These are phyloP conservation scores for Chaetomium fimeti DNA, from an alignment of 495 filamentous ascomycete species.

Conservation along the genomic window DNA sequence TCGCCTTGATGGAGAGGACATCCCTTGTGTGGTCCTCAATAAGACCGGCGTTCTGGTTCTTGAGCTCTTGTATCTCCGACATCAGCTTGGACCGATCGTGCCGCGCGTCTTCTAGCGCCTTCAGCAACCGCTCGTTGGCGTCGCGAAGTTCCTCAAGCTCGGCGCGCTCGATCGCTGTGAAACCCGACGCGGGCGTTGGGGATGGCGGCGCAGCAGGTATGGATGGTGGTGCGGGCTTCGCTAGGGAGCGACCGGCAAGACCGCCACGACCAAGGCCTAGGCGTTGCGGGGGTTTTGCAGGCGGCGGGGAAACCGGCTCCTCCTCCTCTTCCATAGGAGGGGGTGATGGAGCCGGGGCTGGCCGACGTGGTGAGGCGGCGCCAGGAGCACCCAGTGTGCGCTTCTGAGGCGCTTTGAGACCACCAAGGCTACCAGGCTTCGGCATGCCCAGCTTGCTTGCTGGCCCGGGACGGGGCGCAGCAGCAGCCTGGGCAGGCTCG, in stretches of 20 bases:
- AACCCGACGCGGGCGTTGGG: conserved; percentile 54
- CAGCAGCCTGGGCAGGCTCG: conserved; percentile 46
- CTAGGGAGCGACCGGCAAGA: conserved; percentile 80
- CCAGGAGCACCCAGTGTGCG: conserved; percentile 56
- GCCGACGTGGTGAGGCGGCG: conserved; percentile 62
- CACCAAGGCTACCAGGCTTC: conserved; percentile 67
- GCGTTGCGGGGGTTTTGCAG: conserved; percentile 50
- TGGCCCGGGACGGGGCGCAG: conserved; percentile 58
- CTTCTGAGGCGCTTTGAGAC: conserved; percentile 69
- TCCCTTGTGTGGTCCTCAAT: conserved; percentile 98
- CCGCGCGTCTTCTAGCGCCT: conserved; percentile 70
- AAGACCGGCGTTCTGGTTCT: conserved; percentile 91
- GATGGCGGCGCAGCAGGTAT: conserved; percentile 42
- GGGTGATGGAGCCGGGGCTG: conserved; percentile 51
- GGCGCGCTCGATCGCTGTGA: conserved; percentile 73
- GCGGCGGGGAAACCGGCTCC: conserved; percentile 54
- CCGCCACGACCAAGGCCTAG: conserved; percentile 71
- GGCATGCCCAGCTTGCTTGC: conserved; percentile 62
- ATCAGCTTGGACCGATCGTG: conserved; percentile 69
- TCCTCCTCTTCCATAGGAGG: conserved; percentile 51
- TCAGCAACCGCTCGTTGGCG: conserved; percentile 73
- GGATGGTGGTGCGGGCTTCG: conserved; percentile 62
- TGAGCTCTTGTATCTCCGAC: conserved; percentile 81
- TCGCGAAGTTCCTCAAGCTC: conserved; percentile 85
- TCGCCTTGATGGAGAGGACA: conserved; percentile 93